These are phyloP conservation scores for Cercophora sp. DNA, from an alignment of 495 filamentous ascomycete genomes.

Conservation along the genomic window DNA sequence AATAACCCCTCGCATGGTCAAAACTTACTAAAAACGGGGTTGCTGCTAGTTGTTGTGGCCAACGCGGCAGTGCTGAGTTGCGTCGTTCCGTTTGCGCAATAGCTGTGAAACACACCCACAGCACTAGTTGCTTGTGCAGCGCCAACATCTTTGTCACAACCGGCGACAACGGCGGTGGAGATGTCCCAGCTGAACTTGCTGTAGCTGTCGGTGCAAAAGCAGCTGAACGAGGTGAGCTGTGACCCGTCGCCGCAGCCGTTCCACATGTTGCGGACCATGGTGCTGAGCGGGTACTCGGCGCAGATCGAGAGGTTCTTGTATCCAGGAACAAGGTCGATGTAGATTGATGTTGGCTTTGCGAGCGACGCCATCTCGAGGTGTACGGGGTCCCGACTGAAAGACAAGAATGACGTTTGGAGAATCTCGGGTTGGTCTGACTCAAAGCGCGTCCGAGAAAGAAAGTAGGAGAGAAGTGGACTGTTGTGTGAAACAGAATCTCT, in stretches of 20 bases:
- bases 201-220: not conserved
- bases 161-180: not conserved
- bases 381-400: no score
- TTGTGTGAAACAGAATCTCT: no score
- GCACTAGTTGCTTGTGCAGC: not conserved
- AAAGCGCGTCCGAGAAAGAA: no score
- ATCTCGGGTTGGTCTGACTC: no score
- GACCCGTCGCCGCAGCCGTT: not conserved
- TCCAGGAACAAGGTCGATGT: not conserved
- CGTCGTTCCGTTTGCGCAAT: not conserved
- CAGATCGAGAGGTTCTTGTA: not conserved
- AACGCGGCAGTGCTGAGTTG: no score
- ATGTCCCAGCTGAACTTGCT: not conserved
- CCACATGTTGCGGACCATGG: not conserved
- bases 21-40: no score
- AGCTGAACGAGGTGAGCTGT: not conserved
- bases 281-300: not conserved
- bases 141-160: not conserved
- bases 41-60: no score
- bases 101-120: not conserved
- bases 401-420: no score
- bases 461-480: no score
- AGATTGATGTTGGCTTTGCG: not conserved
- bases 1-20: no score
- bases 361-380: no score